Evolutionary conservation across 208 protist genomes (phyloP).

Genomic region (Wallacemonas sp.): DNA sequence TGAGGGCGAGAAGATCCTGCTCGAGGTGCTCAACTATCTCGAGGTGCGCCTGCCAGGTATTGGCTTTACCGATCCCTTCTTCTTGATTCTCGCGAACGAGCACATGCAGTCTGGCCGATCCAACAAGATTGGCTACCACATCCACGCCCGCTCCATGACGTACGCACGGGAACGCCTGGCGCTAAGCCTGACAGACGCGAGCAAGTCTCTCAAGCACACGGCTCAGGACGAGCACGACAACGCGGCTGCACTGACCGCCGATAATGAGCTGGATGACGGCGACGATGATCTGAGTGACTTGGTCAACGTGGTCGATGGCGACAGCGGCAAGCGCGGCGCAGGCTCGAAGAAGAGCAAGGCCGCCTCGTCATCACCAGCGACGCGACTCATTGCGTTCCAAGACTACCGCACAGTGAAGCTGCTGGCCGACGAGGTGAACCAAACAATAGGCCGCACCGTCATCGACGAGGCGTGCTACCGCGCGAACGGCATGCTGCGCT

Average conservation of each 20-base stretch:
- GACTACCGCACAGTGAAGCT: slow-evolving; percentile 80
- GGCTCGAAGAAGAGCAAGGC: background rate
- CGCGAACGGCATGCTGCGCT: slow-evolving; percentile 75
- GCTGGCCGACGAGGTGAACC: slow-evolving; percentile 78
- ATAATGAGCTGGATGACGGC: slow-evolving; percentile 14
- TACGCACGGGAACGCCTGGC: slow-evolving; percentile 17
- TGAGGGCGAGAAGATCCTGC: slow-evolving; percentile 50
- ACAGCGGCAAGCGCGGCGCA: background rate
- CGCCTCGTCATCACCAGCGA: slow-evolving; percentile 11
- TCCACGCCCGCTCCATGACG: slow-evolving; percentile 75
- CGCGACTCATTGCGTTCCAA: slow-evolving; percentile 66
- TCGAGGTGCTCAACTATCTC: slow-evolving; percentile 79
- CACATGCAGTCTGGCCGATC: slow-evolving; percentile 22
- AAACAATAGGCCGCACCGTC: slow-evolving; percentile 54
- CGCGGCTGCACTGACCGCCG: background rate
- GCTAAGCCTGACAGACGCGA: slow-evolving; percentile 3
- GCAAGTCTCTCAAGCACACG: slow-evolving; percentile 2
- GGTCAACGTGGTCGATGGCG: slow-evolving; percentile 44
- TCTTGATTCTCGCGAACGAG: slow-evolving; percentile 77
- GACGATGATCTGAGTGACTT: slow-evolving; percentile 44
- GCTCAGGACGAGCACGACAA: background rate
- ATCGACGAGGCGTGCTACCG: slow-evolving; percentile 80
- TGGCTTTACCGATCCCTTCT: slow-evolving; percentile 75
- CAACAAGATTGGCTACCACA: slow-evolving; percentile 75
- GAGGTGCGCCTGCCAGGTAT: slow-evolving; percentile 74